Evolutionary conservation across 1,284 basidiomycete genomes (phyloP).

Genomic region (Sporisorium exsertum): DNA sequence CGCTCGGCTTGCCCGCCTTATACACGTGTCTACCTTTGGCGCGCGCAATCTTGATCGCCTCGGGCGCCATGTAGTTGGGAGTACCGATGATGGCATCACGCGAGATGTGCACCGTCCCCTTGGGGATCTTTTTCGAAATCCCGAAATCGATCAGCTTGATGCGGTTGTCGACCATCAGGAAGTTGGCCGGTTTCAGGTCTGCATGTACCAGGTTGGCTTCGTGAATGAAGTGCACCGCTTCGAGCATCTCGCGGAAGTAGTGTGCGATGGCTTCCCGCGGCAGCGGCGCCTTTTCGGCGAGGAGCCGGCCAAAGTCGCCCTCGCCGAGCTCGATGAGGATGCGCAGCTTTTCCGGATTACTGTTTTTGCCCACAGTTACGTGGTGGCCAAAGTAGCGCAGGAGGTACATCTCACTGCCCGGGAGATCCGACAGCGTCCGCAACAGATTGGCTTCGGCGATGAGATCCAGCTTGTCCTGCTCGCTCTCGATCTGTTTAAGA

Average conservation of each 20-base stretch:
- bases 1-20: slow-evolving; percentile 71
- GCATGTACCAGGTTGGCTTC: slow-evolving; percentile 67
- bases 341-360: slow-evolving; percentile 56
- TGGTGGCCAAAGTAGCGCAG: slow-evolving; percentile 68
- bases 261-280: slow-evolving; percentile 51
- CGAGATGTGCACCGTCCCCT: slow-evolving; percentile 68
- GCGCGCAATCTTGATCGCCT: slow-evolving; percentile 66
- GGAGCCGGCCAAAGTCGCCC: slow-evolving; percentile 60
- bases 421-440: slow-evolving; percentile 55
- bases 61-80: slow-evolving; percentile 69
- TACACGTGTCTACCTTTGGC: slow-evolving; percentile 68
- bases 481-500: slow-evolving; percentile 63
- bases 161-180: slow-evolving; percentile 84
- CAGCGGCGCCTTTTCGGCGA: slow-evolving; percentile 54
- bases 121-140: slow-evolving; percentile 83
- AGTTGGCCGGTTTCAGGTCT: slow-evolving; percentile 71
- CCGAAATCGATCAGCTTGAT: slow-evolving; percentile 98
- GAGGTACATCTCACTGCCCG: slow-evolving; percentile 62
- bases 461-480: slow-evolving; percentile 63
- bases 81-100: slow-evolving; percentile 68
- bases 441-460: slow-evolving; percentile 66
- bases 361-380: slow-evolving; percentile 47
- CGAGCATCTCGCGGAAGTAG: slow-evolving; percentile 68
- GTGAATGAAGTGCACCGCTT: slow-evolving; percentile 68
- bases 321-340: slow-evolving; percentile 68